Percentiles rank a stretch among this genome's conserved stretches.
Conservation (phyloP, 495 filamentous ascomycete species). For the Penicillium tannophilum region DNA sequence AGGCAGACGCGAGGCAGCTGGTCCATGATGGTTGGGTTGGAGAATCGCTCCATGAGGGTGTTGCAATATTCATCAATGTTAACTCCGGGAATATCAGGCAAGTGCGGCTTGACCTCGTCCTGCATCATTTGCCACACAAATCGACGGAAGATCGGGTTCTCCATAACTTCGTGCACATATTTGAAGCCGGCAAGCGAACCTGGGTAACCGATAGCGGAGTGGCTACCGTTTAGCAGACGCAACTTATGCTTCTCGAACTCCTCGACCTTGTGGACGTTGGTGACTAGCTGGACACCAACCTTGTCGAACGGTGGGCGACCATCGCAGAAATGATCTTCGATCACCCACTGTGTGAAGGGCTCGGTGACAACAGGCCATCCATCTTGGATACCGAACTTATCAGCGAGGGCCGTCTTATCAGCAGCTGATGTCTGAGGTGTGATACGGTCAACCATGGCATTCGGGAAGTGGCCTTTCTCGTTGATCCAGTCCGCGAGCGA, state of each 20-base stretch:
- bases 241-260: constrained; percentile 55
- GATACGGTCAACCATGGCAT: constrained; percentile 55
- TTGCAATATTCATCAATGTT: constrained; percentile 48
- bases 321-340: constrained; percentile 51
- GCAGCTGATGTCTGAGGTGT: constrained; percentile 45
- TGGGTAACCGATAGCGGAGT: constrained; percentile 49
- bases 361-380: constrained; percentile 52
- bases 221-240: constrained; percentile 49
- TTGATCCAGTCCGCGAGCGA: constrained; percentile 47
- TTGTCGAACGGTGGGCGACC: constrained; percentile 50
- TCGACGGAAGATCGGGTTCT: constrained; percentile 41
- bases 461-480: constrained; percentile 47
- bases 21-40: constrained; percentile 52
- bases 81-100: constrained; percentile 49
- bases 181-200: constrained; percentile 48
- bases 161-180: constrained; percentile 52
- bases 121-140: constrained; percentile 53
- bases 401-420: constrained; percentile 43
- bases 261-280: constrained; percentile 48
- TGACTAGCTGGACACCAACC: constrained; percentile 50
- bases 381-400: constrained; percentile 45
- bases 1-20: constrained; percentile 50
- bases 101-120: constrained; percentile 48
- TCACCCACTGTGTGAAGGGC: constrained; percentile 54
- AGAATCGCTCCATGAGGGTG: constrained; percentile 51